A percentile compares a stretch with the other conserved stretches of the same genome.
phyloP scores from a whole-genome alignment of 805 yeast genomes.

The Candida nemodendra region DNA sequence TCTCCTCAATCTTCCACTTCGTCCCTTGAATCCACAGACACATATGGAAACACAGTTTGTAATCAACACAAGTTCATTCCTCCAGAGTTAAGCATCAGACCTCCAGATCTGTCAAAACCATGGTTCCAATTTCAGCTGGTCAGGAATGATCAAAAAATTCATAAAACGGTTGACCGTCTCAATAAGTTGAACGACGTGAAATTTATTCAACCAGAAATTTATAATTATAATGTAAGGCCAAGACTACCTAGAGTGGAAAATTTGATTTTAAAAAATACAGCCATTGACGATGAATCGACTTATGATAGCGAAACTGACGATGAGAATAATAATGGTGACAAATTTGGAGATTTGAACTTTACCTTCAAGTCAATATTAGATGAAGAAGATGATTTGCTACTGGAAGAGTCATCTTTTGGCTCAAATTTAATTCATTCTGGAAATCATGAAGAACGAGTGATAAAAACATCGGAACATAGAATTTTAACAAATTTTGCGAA shows the following conservation, averaged over 20 bases:
- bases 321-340: conserved; percentile 3
- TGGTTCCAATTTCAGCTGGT: conserved; percentile 28
- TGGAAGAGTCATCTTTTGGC: too few species aligned
- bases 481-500: conserved; percentile 37
- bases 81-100: conserved; percentile 41
- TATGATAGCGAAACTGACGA: conserved; percentile 6
- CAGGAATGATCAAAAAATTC: conserved; percentile 25
- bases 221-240: conserved; percentile 17
- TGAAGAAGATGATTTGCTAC: conserved; percentile 6
- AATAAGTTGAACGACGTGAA: conserved; percentile 15
- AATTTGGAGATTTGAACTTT: conserved; percentile 9
- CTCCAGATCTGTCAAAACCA: conserved; percentile 22
- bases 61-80: conserved; percentile 29
- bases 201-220: conserved; percentile 8
- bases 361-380: conserved; percentile 9
- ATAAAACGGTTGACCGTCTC: conserved; percentile 13
- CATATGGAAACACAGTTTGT: conserved; percentile 7
- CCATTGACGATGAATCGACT: too few species aligned
- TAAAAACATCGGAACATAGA: not conserved
- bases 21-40: conserved; percentile 22
- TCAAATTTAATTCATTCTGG: too few species aligned
- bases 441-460: too few species aligned
- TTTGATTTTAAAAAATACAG: too few species aligned
- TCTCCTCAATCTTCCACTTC: conserved; percentile 32
- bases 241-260: too few species aligned